phyloP scores from a whole-genome alignment of 495 filamentous ascomycete species.

The Penicillium coffeae region DNA sequence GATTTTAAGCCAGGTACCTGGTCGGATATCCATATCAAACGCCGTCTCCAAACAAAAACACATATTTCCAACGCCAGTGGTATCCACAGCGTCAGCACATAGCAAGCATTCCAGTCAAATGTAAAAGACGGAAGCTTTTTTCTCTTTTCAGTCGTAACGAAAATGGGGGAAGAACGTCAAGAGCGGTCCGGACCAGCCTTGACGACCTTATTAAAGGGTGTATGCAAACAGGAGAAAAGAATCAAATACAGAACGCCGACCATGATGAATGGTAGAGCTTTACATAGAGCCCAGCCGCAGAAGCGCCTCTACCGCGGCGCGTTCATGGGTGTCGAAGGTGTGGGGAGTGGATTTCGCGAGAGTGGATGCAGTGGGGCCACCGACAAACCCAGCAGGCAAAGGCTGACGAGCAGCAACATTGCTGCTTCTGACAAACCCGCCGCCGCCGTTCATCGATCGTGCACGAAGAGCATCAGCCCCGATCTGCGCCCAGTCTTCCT shows the following conservation, averaged over 20 bases:
- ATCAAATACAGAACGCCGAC: constrained; percentile 24
- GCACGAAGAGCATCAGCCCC: constrained; percentile 81
- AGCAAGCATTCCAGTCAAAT: not conserved
- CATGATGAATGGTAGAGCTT: constrained; percentile 36
- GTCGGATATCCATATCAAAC: constrained; percentile 1
- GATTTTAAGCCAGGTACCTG: not conserved
- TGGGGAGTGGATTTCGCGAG: constrained; percentile 38
- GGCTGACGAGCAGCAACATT: constrained; percentile 24
- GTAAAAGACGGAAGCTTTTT: not conserved
- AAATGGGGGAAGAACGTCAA: constrained; percentile 14
- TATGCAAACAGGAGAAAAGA: constrained; percentile 10
- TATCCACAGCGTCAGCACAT: constrained; percentile 1
- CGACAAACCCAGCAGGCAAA: constrained; percentile 41
- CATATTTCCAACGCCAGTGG: constrained; percentile 3
- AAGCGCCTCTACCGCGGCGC: constrained; percentile 80
- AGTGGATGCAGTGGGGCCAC: constrained; percentile 31
- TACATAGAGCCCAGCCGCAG: constrained; percentile 84
- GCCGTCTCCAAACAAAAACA: not conserved
- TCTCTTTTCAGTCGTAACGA: constrained; percentile 14
- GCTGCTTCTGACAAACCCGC: constrained; percentile 30
- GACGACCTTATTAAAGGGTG: constrained; percentile 25
- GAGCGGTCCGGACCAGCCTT: constrained; percentile 29
- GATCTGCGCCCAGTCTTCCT: constrained; percentile 93
- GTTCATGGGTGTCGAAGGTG: constrained; percentile 52
- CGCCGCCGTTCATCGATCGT: constrained; percentile 51